Evolutionary conservation across 1,139 yeast genomes (phyloP).

Genomic region (Debaryomycetaceae sp.): DNA sequence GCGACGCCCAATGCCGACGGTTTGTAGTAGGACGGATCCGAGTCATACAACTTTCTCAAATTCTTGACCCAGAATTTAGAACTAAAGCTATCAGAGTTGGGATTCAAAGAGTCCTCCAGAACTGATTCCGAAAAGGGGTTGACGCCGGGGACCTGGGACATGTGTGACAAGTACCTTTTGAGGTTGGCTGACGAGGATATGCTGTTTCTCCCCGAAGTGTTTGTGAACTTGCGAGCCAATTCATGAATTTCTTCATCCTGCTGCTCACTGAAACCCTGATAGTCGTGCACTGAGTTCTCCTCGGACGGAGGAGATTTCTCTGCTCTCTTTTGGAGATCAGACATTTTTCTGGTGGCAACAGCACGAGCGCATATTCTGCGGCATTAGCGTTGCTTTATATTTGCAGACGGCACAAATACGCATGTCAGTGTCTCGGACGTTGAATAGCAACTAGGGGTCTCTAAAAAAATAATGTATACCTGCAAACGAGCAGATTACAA

Average conservation of each 20-base stretch:
- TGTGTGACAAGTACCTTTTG: slow-evolving; percentile 28
- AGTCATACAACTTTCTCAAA: slow-evolving; percentile 42
- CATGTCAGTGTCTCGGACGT: no score
- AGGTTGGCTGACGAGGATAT: slow-evolving; percentile 7
- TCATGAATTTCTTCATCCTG: slow-evolving; percentile 33
- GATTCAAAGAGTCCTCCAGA: slow-evolving; percentile 13
- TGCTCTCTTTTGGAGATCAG: no score
- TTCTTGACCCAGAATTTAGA: slow-evolving; percentile 68
- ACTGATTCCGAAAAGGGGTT: slow-evolving; percentile 16
- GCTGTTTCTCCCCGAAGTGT: slow-evolving; percentile 6
- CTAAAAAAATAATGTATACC: no score
- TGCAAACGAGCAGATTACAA: no score
- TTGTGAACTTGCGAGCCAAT: slow-evolving; percentile 49
- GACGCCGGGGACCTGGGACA: slow-evolving; percentile 45
- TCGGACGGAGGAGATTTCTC: slow-evolving; percentile 3
- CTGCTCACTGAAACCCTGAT: slow-evolving; percentile 25
- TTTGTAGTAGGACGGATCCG: slow-evolving; percentile 56
- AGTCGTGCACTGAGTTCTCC: slow-evolving; percentile 17
- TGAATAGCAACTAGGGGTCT: no score
- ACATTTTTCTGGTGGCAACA: no score
- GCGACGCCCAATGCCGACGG: slow-evolving; percentile 58
- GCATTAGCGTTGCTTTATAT: no score
- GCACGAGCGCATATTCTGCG: no score
- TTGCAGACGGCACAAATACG: no score
- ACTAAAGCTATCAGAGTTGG: slow-evolving; percentile 42